Conservation (phyloP, 805 yeast genomes). For the Saccharomycodes ludwigii region DNA sequence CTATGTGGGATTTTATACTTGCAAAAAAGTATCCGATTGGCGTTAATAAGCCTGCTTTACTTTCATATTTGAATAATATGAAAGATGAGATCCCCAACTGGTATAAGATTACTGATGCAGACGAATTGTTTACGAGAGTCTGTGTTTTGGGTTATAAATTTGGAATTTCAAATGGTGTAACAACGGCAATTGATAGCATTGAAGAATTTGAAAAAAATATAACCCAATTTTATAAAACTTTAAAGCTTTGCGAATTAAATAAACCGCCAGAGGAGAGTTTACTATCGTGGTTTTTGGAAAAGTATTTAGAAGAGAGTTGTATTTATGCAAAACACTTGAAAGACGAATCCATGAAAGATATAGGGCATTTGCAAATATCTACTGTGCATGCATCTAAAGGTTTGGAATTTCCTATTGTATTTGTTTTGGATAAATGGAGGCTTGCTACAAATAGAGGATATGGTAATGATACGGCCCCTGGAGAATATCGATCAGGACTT, state of each 20-base stretch:
- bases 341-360: too few species aligned
- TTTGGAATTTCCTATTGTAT: conserved; percentile 58
- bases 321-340: too few species aligned
- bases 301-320: conserved; percentile 20
- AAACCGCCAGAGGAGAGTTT: conserved; percentile 17
- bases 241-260: conserved; percentile 19
- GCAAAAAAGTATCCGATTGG: too few species aligned
- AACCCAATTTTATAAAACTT: conserved; percentile 24
- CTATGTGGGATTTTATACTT: too few species aligned
- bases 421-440: conserved; percentile 21
- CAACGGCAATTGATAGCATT: conserved; percentile 17
- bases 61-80: too few species aligned
- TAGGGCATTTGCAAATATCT: too few species aligned
- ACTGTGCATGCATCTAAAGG: conserved; percentile 72
- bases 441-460: neutral
- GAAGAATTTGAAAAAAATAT: conserved; percentile 18
- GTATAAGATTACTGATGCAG: conserved; percentile 29
- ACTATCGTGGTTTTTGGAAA: conserved; percentile 23
- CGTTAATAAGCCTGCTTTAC: too few species aligned
- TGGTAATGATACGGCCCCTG: too few species aligned
- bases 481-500: too few species aligned
- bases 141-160: conserved; percentile 22
- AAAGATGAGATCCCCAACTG: too few species aligned
- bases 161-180: conserved; percentile 17
- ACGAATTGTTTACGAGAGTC: conserved; percentile 24